Base-by-base conservation (phyloP, 2,329 filamentous ascomycete genomes). In the Orbilia brochopaga region DNA sequence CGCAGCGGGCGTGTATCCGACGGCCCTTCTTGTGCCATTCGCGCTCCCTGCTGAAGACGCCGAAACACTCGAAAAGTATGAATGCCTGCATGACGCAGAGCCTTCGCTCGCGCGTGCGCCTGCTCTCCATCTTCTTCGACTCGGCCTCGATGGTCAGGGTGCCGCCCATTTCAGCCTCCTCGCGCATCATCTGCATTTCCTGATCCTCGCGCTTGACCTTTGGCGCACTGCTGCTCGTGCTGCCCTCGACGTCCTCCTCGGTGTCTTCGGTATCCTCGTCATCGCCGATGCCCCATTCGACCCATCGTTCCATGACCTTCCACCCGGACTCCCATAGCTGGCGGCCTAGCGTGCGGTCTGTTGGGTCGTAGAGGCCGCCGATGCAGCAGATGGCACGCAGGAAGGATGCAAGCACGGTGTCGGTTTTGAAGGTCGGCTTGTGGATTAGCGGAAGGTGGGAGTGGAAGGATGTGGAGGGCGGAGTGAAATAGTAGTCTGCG, bases 301-400 rank as follows among this genome's bases (percentile, higher is more conserved):
- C 75, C 75, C 75, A 76, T 30, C 75, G 61, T 56, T 76, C 75
- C 73, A 76, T 76, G 30, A 76, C 75, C 52, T 74, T 76, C 46
- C 75, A 74, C n/a, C 75, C 75, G 50, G 74, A 75, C 53, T 76
- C 75, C 75, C 75, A 76, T 21, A 76, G 67, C 40, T 76, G 75
- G 8, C 72, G 64, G 17, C 74, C 73, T 15, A 76, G 59, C 0
- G 73, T 76, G 55, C 74, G 73, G 53, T 76, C 75, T 7, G 75
- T 76, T 10, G 75, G 75, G 15, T 76, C 75, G 46, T 76, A 76
- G 24, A 73, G 65, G 23, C 75, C 75, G 15, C 75, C 75, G 27
- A 76, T 62, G 2, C 73, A 75, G 37, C 75, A 76, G 13, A 76
- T 74, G 7, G 75, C 74, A 50, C 75, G 73, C 21, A 76, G 63